Base-by-base conservation (phyloP, 495 filamentous ascomycete species). In the Neurospora sp. region DNA sequence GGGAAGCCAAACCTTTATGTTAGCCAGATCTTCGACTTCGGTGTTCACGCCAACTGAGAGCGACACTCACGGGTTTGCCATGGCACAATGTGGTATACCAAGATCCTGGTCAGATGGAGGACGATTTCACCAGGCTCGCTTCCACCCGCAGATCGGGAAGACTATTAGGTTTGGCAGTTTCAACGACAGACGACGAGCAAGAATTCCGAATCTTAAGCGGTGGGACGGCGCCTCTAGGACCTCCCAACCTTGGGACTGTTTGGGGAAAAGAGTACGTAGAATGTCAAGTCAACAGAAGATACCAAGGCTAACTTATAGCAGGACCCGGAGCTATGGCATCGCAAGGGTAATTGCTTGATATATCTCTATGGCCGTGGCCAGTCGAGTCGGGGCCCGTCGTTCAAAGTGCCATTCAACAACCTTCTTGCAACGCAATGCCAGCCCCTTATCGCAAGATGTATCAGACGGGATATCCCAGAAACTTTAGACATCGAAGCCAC, bases 301-400 rank as follows among this genome's bases (percentile, higher is more conserved):
- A 41, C 11, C 3, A 39, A 40, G 31, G 41, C 31, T 70, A 75
- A 70, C 70, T 73, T 40, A 38, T 5, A 31, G 31, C 44, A 88
- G 86, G 90, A 92, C 77, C 81, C 86, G 16, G 89, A 92, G 72
- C 83, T 92, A 16, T 92, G 89, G 89, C 84, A 83, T 79, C 81
- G 84, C 0, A 79, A 88, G 72, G 90, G 88, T 12, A 87, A 92
- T 77, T 92, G 90, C 75, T 80, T 87, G 2, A 84, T 92, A 2
- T 83, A 91, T 79, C 83, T 92, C 6, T 89, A 92, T 72, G 85
- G 79, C 7, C 81, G 82, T 72, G 89, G 90, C 5, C 86, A 87
- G 59, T 91, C 89, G 9, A 84, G 82, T 72, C 81, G 89, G 76
- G 88, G 89, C 0, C 87, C 90, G 39, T 86, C 90, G 18, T 88